Conservation (phyloP, 345 rosid genomes). For the Kernera saxatilis region DNA sequence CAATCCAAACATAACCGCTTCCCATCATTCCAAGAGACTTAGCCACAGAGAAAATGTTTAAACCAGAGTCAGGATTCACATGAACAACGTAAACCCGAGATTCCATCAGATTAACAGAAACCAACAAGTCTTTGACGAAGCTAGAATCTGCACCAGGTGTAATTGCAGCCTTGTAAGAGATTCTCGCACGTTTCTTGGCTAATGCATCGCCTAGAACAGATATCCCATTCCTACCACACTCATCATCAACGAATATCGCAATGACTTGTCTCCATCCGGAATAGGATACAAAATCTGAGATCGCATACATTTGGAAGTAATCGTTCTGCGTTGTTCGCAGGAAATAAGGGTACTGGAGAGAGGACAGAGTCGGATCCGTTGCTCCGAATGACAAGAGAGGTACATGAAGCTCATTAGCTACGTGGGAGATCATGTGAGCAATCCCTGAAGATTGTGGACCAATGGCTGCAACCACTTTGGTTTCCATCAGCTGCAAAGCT, state of each 20-base stretch:
- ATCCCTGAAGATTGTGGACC: conserved; percentile 98
- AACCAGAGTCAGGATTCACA: conserved; percentile 86
- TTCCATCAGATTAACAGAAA: conserved; percentile 65
- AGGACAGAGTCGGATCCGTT: conserved; percentile 62
- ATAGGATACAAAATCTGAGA: conserved; percentile 57
- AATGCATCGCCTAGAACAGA: conserved; percentile 73
- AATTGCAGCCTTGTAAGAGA: conserved; percentile 74
- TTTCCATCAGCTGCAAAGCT: conserved; percentile 91
- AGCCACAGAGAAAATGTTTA: conserved; percentile 62
- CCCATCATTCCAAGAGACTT: conserved; percentile 67
- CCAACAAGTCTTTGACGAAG: conserved; percentile 50
- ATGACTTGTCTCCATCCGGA: conserved; percentile 82
- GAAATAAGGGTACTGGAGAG: conserved; percentile 62
- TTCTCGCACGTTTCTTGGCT: conserved; percentile 61
- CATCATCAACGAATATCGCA: conserved; percentile 88
- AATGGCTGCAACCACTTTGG: conserved; percentile 60
- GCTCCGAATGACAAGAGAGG: conserved; percentile 73
- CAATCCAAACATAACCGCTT: conserved; percentile 85
- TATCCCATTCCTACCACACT: conserved; percentile 79
- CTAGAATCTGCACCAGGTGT: conserved; percentile 48
- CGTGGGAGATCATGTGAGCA: conserved; percentile 76
- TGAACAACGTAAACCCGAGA: conserved; percentile 89
- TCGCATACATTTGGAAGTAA: conserved; percentile 76
- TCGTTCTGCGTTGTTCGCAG: conserved; percentile 65
- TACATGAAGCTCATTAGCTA: conserved; percentile 59